A percentile compares a stretch with the other conserved stretches of the same genome.
phyloP scores from a whole-genome alignment of 2,329 filamentous ascomycete species.

The Ophiostoma ulmi region DNA sequence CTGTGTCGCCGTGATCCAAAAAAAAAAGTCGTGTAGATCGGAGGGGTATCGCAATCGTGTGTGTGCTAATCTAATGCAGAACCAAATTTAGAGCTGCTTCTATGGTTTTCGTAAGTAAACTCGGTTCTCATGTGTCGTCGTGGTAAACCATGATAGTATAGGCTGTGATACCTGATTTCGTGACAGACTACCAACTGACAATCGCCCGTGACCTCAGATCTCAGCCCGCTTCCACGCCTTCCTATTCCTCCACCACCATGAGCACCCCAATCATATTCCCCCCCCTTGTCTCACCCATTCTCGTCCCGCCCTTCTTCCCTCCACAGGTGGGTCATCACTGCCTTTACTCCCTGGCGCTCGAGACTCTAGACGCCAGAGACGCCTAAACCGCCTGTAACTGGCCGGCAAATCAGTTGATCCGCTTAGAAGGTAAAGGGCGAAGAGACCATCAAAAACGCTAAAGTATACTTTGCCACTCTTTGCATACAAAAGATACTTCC shows the following conservation, averaged over 20 bases:
- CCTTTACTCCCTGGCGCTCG: not conserved
- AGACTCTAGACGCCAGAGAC: not conserved
- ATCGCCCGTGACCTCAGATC: constrained; percentile 11
- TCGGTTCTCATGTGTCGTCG: not conserved
- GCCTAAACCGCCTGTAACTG: constrained; percentile 5
- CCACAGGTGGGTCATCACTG: not conserved
- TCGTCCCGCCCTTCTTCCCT: not conserved
- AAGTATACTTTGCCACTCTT: not conserved
- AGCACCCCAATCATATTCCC: constrained; percentile 3
- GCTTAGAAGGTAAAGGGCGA: not conserved
- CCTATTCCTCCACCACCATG: constrained; percentile 3
- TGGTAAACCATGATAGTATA: not conserved
- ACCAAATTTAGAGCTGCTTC: not conserved
- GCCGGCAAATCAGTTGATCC: constrained; percentile 25
- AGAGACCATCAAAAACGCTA: not conserved
- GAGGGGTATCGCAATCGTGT: constrained; percentile 1
- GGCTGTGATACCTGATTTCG: not conserved
- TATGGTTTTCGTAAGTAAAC: not conserved
- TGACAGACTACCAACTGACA: not conserved
- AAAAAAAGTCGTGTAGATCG: not conserved
- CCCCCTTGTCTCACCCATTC: constrained; percentile 3
- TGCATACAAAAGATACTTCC: not conserved
- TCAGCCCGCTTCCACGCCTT: constrained; percentile 10
- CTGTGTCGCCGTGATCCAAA: not conserved
- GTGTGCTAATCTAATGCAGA: not conserved